Evolutionary conservation across 352 stramenopile genomes (phyloP), one percentile per base, ranked within the genome.

Genomic region (Phytophthora multivora): DNA sequence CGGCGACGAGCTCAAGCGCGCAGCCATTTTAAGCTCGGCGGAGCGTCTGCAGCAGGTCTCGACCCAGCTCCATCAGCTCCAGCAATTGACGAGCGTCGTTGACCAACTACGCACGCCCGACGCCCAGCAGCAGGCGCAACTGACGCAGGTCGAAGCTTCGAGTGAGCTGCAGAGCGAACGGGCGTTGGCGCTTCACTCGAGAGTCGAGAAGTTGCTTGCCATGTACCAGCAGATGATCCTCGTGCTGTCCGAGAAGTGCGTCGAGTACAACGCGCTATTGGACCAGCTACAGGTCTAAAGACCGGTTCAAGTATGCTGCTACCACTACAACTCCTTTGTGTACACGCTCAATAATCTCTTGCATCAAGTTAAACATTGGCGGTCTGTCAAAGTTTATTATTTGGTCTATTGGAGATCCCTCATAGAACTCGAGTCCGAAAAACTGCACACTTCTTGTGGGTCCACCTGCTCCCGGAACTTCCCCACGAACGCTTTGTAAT

Each of bases 161-260:
- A 63, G 69, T 26, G 63, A 77, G 15, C 19, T 62, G 10, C 62
- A 83, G 33, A 67, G 73, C 26, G 77, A 89, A 54, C 70, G 73
- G 9, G 73, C 73, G 11, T 43, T 89, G 43, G 66, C 63, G 2
- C 41, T 88, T 41, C 81, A 91, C 48, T 51, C 51, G 11, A 67
- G 77, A 49, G 70, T 89, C 26, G 75, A 89, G 49, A 73, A 73
- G 3, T 46, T 89, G 50, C 66, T 90, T 26, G 42, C 63, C 15
- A 67, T 71, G 16, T 89, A 91, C 66, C 79, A 87, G 68, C 73
- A 88, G 59, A 80, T 89, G 79, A 76, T 91, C 43, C 73, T 84
- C 66, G 67, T 88, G 45, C 56, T 90, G 52, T 90, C 81, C 2
- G 75, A 86, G 63, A 90, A 90, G 55, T 88, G 74, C 51, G 80